These are phyloP conservation scores for Aspergillus kassunensis DNA, from an alignment of 495 filamentous ascomycete species.

Conservation along the genomic window DNA sequence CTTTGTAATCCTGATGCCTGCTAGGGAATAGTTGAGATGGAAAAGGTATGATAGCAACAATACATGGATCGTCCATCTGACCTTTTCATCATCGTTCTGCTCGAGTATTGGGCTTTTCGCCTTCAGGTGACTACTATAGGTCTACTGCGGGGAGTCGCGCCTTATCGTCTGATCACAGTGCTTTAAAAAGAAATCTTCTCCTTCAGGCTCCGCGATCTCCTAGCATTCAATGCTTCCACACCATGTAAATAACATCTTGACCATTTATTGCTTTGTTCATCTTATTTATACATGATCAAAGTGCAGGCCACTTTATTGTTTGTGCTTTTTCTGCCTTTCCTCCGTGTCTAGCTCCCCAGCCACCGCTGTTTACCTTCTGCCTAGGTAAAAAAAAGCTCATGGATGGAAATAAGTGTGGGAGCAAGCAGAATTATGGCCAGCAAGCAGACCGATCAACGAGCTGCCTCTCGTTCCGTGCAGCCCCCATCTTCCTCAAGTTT, in stretches of 20 bases:
- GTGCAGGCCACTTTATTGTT: slow-evolving; percentile 19
- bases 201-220: not conserved
- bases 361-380: slow-evolving; percentile 10
- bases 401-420: not conserved
- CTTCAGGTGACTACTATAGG: slow-evolving; percentile 10
- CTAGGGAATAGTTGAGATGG: too few species aligned
- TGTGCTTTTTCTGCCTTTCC: slow-evolving; percentile 8
- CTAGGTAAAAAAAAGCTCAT: slow-evolving; percentile 1
- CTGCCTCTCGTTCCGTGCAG: not conserved
- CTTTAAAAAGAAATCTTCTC: not conserved
- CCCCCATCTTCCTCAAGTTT: slow-evolving; percentile 10
- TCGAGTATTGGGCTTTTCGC: not conserved
- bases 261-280: not conserved
- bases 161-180: slow-evolving; percentile 7
- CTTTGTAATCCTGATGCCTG: too few species aligned
- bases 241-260: slow-evolving; percentile 11
- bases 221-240: not conserved
- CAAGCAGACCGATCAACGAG: slow-evolving; percentile 6
- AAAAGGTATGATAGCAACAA: too few species aligned
- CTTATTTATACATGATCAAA: slow-evolving; percentile 12
- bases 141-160: slow-evolving; percentile 4
- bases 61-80: not conserved
- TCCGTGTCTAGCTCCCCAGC: slow-evolving; percentile 9
- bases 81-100: not conserved
- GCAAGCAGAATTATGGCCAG: slow-evolving; percentile 6